Evolutionary conservation across 2,329 filamentous ascomycete genomes (phyloP), one percentile per base, ranked within the genome.

Genomic region (Calonectria ilicicola): DNA sequence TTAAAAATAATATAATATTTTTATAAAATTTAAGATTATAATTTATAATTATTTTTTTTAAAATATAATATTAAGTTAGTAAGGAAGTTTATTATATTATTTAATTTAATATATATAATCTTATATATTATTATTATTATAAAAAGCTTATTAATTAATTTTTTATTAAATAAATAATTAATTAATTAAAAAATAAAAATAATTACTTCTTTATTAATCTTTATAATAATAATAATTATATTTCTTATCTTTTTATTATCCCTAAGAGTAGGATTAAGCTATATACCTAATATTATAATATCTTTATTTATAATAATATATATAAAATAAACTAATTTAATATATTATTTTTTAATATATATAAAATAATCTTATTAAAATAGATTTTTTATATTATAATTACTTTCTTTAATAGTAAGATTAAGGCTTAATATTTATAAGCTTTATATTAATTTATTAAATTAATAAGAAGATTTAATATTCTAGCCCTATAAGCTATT

Each of bases 341-440:
- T 42, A 62, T 62, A 21, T 35, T 21, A n/a, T 35, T 62, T 42
- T 62, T 62, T 21, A 62, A 62, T 35, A 62, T 62, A 26, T 62
- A n/a, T 42, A n/a, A 35, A 19, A 26, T 12, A 27, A 62, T n/a
- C 6, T 26, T n/a, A 42, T 38, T 35, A 14, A 23, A 27, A 35
- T 10, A 62, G 56, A 62, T 35, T 17, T 62, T 62, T 38, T n/a
- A 62, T 10, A 26, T 62, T 17, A 35, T n/a, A 8, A n/a, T n/a
- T 42, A 26, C 15, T 2, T 62, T 62, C 15, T 2, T 62, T 14
- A 62, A 62, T 19, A n/a, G 35, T 14, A n/a, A 62, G 56, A 27
- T 5, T 8, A 7, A 62, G 29, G n/a, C 8, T n/a, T 8, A 62
- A 21, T 62, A 26, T 42, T 21, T 6, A 5, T 62, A n/a, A 21